These are phyloP conservation scores for Malus sylvestris DNA, from an alignment of 306 rosid species.

Conservation along the genomic window DNA sequence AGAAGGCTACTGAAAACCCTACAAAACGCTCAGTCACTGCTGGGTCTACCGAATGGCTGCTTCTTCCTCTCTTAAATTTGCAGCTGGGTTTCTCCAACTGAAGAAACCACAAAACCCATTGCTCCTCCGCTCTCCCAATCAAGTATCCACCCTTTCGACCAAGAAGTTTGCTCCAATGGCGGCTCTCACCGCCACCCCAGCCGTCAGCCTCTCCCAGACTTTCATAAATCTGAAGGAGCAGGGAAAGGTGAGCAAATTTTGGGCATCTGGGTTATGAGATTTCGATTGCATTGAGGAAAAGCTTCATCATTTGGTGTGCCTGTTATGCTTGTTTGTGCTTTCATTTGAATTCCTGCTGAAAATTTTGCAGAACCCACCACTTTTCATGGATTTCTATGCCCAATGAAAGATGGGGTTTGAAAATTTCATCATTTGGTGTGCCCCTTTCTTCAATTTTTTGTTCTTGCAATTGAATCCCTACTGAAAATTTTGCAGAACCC, in stretches of 20 bases:
- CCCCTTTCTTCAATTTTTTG: neutral
- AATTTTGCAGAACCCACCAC: neutral
- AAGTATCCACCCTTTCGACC: conserved; percentile 17
- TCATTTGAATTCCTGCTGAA: neutral
- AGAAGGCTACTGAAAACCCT: neutral
- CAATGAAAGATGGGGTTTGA: neutral
- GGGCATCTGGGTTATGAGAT: neutral
- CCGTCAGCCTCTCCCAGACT: conserved; percentile 66
- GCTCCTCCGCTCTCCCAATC: conserved; percentile 19
- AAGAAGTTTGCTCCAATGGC: conserved; percentile 50
- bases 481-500: neutral
- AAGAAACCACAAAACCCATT: conserved; percentile 29
- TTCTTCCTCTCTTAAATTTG: conserved; percentile 48
- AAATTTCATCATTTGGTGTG: neutral
- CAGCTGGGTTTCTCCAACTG: conserved; percentile 37
- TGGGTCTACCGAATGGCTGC: neutral
- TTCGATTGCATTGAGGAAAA: neutral
- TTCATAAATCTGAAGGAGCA: conserved; percentile 51
- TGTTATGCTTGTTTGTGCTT: neutral
- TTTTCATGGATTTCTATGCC: neutral
- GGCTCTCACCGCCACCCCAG: conserved; percentile 35
- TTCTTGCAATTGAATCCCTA: neutral
- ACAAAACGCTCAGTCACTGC: neutral
- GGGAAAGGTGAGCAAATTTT: conserved; percentile 49
- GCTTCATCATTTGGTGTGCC: neutral